phyloP scores from a whole-genome alignment of 306 rosid genomes.

The Parietaria judaica region DNA sequence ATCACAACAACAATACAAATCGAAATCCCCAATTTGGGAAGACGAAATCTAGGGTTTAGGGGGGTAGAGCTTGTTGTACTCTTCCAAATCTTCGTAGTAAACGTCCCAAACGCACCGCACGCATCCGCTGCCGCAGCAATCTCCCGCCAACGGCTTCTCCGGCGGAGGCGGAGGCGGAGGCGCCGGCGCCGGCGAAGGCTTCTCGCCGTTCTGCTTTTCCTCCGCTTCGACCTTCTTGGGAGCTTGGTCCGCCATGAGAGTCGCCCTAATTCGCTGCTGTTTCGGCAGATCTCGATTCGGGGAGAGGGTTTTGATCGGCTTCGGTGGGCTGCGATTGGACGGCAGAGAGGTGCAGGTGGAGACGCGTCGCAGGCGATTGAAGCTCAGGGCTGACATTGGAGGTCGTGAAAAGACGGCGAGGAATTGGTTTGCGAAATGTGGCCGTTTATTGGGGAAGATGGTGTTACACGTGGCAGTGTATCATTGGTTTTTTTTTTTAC shows the following conservation, averaged over 20 bases:
- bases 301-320: background rate
- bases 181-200: background rate
- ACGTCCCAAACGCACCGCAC: constrained; percentile 90
- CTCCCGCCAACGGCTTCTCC: constrained; percentile 79
- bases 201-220: constrained; percentile 6
- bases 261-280: background rate
- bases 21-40: background rate
- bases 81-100: constrained; percentile 83
- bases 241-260: constrained; percentile 26
- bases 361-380: constrained; percentile 1
- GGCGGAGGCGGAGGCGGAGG: constrained; percentile 52
- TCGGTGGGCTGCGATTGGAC: constrained; percentile 3
- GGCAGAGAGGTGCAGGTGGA: constrained; percentile 2
- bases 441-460: background rate
- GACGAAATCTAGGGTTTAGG: constrained; percentile 6
- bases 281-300: constrained; percentile 1
- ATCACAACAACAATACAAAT: too few species aligned
- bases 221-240: constrained; percentile 1
- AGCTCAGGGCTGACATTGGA: constrained; percentile 6
- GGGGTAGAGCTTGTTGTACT: constrained; percentile 41
- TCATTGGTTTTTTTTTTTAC: background rate
- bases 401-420: background rate
- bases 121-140: constrained; percentile 93
- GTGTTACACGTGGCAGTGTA: background rate
- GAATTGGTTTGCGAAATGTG: background rate